These are phyloP conservation scores for Lactarius hatsudake DNA, from an alignment of 768 basidiomycete species.

Conservation along the genomic window DNA sequence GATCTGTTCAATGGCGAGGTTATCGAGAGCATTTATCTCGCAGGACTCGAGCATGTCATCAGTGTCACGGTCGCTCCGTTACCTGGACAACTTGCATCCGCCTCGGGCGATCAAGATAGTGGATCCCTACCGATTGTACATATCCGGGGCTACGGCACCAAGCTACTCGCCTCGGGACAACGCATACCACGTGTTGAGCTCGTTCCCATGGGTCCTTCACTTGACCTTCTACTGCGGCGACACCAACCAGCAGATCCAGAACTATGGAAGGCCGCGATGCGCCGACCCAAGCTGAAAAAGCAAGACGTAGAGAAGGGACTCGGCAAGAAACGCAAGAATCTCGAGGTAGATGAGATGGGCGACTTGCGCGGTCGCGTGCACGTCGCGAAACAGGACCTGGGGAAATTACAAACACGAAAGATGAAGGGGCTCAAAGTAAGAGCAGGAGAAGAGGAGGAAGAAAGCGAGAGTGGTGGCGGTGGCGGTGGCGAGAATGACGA, in stretches of 20 bases:
- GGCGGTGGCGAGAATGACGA: neutral
- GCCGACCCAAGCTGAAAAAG: constrained; percentile 84
- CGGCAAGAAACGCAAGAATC: constrained; percentile 92
- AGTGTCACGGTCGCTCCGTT: constrained; percentile 74
- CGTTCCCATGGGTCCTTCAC: constrained; percentile 84
- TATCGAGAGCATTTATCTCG: constrained; percentile 77
- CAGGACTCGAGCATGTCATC: constrained; percentile 85
- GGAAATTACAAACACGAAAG: constrained; percentile 85
- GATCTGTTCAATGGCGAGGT: constrained; percentile 88
- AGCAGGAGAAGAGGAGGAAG: constrained; percentile 26
- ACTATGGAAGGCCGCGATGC: constrained; percentile 76
- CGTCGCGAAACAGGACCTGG: constrained; percentile 84
- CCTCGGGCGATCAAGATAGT: constrained; percentile 33
- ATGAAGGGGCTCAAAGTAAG: constrained; percentile 86
- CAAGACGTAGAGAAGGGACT: constrained; percentile 79
- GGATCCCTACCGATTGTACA: constrained; percentile 73
- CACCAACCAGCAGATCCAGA: constrained; percentile 74
- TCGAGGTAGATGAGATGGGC: constrained; percentile 98
- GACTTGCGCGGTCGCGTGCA: constrained; percentile 90
- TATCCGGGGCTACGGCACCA: constrained; percentile 80
- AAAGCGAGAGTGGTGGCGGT: constrained; percentile 29
- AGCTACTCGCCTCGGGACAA: constrained; percentile 70
- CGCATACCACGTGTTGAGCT: constrained; percentile 81
- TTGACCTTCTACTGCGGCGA: constrained; percentile 80
- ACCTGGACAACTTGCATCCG: constrained; percentile 50